Evolutionary conservation across 1,139 yeast species (phyloP), one percentile per base, ranked within the genome.

Genomic region (Blastobotrys proliferans): DNA sequence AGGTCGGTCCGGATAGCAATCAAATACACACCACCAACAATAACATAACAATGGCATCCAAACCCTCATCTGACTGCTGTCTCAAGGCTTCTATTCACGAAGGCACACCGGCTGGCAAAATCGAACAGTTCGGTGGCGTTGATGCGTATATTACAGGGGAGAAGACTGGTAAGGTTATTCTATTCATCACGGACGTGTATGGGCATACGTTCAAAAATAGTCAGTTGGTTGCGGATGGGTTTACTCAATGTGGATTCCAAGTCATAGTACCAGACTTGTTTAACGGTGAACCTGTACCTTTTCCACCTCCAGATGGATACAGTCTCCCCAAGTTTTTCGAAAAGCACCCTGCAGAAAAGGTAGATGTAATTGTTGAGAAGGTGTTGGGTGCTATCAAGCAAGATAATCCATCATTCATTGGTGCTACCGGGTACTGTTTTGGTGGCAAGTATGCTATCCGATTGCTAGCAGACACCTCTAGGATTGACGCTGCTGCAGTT

Each of bases 251-350:
- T n/a, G 81, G 81, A 21, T 84, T 73, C 66, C 73, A 72, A 33
- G 92, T 83, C 0, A 67, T 82, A 44, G 66, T 83, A 35, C 95
- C 95, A 11, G 96, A 87, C 60, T 72, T 85, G 47, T 72, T 85
- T 51, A 60, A 73, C 26, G 78, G 76, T 28, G 94, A 83, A 31
- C 60, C 70, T 32, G 58, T 62, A 28, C 58, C 58, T 6, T 57
- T 56, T 22, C 55, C 58, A 32, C 32, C 17, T 6, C 57, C 49
- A 18, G 57, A 29, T 49, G 60, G 46, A 54, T 61, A n/a, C 5
- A 70, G 68, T 36, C 54, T 75, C 33, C 50, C 51, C 1, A 47
- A 42, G 32, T 87, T 94, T 94, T 50, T 76, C 25, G 57, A 59
- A 3, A 67, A 63, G 1, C 95, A 86, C 66, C 43, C 64, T 4